Conservation (phyloP, 1,139 yeast genomes). For the Candida dubliniensis region DNA sequence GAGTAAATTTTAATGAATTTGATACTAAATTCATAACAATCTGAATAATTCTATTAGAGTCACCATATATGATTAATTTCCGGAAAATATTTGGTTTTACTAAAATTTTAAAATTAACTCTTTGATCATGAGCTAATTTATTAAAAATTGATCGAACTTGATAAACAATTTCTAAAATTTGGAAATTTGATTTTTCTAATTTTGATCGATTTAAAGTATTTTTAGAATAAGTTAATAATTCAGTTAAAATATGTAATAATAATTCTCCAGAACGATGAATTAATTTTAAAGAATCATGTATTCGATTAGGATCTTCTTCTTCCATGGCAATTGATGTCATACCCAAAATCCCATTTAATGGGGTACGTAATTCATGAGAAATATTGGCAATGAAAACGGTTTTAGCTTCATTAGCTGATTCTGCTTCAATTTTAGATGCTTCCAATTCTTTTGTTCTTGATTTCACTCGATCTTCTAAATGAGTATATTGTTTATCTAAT, state of each 20-base stretch:
- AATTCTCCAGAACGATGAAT: conserved; percentile 88
- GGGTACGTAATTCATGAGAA: conserved; percentile 93
- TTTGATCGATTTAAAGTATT: conserved; percentile 87
- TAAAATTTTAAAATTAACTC: conserved; percentile 60
- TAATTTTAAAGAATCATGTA: conserved; percentile 66
- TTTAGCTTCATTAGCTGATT: conserved; percentile 91
- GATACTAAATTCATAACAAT: conserved; percentile 64
- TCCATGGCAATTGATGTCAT: conserved; percentile 94
- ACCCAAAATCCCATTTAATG: conserved; percentile 92
- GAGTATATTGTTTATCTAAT: conserved; percentile 76
- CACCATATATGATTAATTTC: conserved; percentile 73
- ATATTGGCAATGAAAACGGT: conserved; percentile 94
- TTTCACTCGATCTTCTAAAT: conserved; percentile 86
- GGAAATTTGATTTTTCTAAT: conserved; percentile 77
- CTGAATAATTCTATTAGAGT: conserved; percentile 82
- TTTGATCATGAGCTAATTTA: conserved; percentile 76
- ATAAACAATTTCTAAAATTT: conserved; percentile 70
- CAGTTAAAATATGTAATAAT: conserved; percentile 82
- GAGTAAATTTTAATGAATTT: conserved; percentile 73
- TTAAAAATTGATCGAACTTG: conserved; percentile 88
- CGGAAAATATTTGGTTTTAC: conserved; percentile 62
- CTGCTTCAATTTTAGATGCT: conserved; percentile 86
- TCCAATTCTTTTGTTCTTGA: conserved; percentile 86
- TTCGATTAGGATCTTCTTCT: conserved; percentile 65
- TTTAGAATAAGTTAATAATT: conserved; percentile 82